A percentile compares a stretch with the other conserved stretches of the same genome.
These are phyloP conservation scores for Tanacetum coccineum DNA, from an alignment of 129 eudicot genomes.

Conservation along the genomic window DNA sequence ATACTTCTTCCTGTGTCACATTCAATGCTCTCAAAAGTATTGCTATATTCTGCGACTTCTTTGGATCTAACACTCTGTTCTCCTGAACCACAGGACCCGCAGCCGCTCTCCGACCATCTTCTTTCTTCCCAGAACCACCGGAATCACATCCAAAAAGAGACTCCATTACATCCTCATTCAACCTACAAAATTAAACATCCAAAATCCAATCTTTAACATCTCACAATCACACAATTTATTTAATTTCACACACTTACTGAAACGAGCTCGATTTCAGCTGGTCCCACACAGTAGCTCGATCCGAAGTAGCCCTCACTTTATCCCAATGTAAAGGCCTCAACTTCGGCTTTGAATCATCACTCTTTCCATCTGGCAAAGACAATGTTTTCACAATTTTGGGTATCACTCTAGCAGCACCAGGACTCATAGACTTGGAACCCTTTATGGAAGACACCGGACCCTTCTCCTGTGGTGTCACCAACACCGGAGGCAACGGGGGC, in stretches of 20 bases:
- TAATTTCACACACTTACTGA: slow-evolving; percentile 57
- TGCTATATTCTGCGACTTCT: slow-evolving; percentile 95
- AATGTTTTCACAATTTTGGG: slow-evolving; percentile 37
- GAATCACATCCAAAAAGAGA: slow-evolving; percentile 74
- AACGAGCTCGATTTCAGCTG: slow-evolving; percentile 90
- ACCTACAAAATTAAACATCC: slow-evolving; percentile 28
- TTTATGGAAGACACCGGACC: slow-evolving; percentile 18
- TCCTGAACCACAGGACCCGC: slow-evolving; percentile 53
- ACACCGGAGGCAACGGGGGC: slow-evolving; percentile 41
- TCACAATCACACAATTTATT: background rate
- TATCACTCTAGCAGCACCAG: slow-evolving; percentile 31
- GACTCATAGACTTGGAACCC: slow-evolving; percentile 34
- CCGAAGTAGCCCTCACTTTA: slow-evolving; percentile 92
- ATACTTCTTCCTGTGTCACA: slow-evolving; percentile 83
- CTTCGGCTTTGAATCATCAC: slow-evolving; percentile 57
- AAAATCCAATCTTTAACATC: background rate
- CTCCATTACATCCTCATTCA: slow-evolving; percentile 95
- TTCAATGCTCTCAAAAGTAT: slow-evolving; percentile 79
- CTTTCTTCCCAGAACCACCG: slow-evolving; percentile 48
- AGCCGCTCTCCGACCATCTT: slow-evolving; percentile 42
- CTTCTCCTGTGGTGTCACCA: slow-evolving; percentile 34
- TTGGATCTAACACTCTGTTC: slow-evolving; percentile 86
- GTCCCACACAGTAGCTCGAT: slow-evolving; percentile 95
- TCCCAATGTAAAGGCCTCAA: slow-evolving; percentile 97
- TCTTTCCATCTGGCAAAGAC: slow-evolving; percentile 23